A percentile compares a stretch with the other conserved stretches of the same genome.
Conservation (phyloP, 176 grass and related monocot species). For the Eragrostis nindensis region DNA sequence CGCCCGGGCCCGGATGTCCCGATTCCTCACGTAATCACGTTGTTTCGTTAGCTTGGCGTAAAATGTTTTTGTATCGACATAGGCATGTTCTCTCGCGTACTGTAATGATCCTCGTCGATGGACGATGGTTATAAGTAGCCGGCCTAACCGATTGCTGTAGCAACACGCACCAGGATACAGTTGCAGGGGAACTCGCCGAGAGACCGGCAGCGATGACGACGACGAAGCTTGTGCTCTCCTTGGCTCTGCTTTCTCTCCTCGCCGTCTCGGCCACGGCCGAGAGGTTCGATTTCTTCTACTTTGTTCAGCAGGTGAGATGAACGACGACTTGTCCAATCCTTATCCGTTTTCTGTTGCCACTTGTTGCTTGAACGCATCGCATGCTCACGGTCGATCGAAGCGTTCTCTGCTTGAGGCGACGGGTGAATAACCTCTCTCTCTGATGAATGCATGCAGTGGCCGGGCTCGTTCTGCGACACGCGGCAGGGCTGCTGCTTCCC, state of each 20-base stretch:
- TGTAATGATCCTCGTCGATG: not conserved
- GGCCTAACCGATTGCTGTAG: not conserved
- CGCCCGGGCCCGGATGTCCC: not conserved
- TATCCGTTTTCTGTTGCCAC: too few relatives aligned
- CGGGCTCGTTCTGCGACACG: constrained; percentile 73
- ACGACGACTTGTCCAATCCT: too few relatives aligned
- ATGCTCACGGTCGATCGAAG: not conserved
- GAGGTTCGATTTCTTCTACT: constrained; percentile 91
- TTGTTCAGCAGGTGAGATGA: constrained; percentile 70
- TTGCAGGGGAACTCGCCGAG: not conserved
- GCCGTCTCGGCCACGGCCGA: constrained; percentile 48
- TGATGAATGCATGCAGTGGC: constrained; percentile 51
- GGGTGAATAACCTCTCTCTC: not conserved
- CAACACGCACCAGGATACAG: not conserved
- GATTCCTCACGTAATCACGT: not conserved
- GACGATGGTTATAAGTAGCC: constrained; percentile 23
- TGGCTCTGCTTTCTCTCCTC: constrained; percentile 46
- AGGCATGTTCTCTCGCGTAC: not conserved
- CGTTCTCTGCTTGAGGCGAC: not conserved
- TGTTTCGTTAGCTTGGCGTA: not conserved
- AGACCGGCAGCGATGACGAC: constrained; percentile 25
- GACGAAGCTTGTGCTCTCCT: constrained; percentile 44
- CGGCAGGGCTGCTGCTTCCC: constrained; percentile 64
- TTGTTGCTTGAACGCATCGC: not conserved
- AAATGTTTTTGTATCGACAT: not conserved